Conservation (phyloP, 139 green algal genomes). For the Chlorella vulgaris region DNA sequence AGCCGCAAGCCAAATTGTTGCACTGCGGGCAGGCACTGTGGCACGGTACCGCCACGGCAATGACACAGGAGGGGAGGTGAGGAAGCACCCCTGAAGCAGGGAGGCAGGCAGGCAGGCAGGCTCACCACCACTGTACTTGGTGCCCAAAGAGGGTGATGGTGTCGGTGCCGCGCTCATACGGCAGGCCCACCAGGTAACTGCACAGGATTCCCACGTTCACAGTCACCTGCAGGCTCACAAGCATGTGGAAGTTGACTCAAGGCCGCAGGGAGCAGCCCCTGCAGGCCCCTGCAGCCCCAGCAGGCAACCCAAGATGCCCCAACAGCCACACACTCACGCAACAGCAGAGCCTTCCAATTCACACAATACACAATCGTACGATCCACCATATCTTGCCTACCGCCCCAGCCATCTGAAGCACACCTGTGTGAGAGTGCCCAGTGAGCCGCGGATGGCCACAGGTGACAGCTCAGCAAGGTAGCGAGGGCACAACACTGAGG, state of each 20-base stretch:
- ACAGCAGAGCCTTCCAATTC: no score
- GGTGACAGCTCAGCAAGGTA: slow-evolving; percentile 76
- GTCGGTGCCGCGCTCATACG: slow-evolving; percentile 54
- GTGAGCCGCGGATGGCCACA: slow-evolving; percentile 51
- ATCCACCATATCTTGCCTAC: neutral
- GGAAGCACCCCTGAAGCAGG: no score
- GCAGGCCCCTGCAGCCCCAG: no score
- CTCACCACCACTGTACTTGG: slow-evolving; percentile 38
- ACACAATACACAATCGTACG: neutral
- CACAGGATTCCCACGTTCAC: slow-evolving; percentile 80
- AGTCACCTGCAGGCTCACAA: slow-evolving; percentile 36
- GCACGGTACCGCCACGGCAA: no score
- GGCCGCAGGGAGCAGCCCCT: neutral
- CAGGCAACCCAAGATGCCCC: no score
- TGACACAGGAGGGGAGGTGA: no score
- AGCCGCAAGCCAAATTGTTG: no score
- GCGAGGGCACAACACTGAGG: slow-evolving; percentile 62
- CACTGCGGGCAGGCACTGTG: no score
- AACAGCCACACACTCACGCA: no score
- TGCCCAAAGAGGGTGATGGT: slow-evolving; percentile 22
- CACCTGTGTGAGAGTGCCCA: slow-evolving; percentile 69
- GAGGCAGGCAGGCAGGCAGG: neutral
- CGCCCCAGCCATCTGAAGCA: neutral
- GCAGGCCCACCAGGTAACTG: slow-evolving; percentile 58
- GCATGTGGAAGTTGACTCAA: neutral